A percentile compares a stretch with the other conserved stretches of the same genome.
phyloP scores from a whole-genome alignment of 1,284 basidiomycete genomes.

The Anthracocystis walkeri region DNA sequence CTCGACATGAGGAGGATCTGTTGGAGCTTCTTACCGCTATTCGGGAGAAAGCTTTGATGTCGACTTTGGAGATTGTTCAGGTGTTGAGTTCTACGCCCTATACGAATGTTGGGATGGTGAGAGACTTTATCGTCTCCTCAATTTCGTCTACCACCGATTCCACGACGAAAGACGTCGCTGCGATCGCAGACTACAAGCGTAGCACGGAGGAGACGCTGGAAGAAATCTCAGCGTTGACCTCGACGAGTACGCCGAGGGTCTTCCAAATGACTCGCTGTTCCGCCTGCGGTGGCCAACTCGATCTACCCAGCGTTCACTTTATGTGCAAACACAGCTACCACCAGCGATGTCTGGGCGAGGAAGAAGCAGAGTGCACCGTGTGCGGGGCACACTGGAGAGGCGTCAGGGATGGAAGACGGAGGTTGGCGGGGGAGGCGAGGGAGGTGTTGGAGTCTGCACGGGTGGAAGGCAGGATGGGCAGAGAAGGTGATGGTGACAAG shows the following conservation, averaged over 20 bases:
- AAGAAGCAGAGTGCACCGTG: conserved; percentile 81
- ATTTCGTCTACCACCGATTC: conserved; percentile 81
- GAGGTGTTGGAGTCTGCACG: conserved; percentile 5
- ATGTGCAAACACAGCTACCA: conserved; percentile 99
- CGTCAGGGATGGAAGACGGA: conserved; percentile 79
- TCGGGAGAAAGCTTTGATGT: conserved; percentile 83
- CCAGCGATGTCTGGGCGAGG: conserved; percentile 72
- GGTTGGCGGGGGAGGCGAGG: conserved; percentile 5
- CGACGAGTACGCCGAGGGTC: conserved; percentile 81
- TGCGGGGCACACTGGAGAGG: conserved; percentile 89
- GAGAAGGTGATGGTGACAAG: conserved; percentile 15
- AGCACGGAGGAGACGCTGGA: conserved; percentile 85
- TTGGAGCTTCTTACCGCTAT: conserved; percentile 77
- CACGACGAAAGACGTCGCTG: conserved; percentile 82
- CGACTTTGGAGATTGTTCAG: conserved; percentile 88
- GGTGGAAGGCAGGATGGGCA: not conserved
- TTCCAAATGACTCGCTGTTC: conserved; percentile 95
- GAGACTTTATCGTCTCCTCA: conserved; percentile 84
- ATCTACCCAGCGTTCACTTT: conserved; percentile 92
- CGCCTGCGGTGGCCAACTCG: conserved; percentile 85
- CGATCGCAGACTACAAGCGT: conserved; percentile 85
- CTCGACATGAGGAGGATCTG: conserved; percentile 79
- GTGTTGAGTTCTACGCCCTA: conserved; percentile 78
- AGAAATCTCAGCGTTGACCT: conserved; percentile 83
- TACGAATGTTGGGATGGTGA: conserved; percentile 91